Conservation (phyloP, 768 basidiomycete species). For the Neoboletus brunneissimus region DNA sequence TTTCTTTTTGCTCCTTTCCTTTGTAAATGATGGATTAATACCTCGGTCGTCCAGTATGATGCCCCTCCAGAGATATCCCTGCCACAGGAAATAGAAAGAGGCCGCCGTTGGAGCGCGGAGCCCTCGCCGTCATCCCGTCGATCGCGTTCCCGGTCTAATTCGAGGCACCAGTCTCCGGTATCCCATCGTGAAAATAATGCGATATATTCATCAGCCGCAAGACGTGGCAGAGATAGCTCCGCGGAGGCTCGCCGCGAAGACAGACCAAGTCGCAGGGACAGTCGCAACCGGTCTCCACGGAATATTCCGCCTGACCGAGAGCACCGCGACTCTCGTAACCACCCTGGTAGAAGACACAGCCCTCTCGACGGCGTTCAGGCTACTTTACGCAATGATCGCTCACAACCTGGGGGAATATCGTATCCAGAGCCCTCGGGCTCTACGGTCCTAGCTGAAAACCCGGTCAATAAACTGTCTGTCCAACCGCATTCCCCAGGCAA, state of each 20-base stretch:
- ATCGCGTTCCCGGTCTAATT: slow-evolving; percentile 28
- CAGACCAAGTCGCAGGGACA: not conserved
- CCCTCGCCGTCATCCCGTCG: slow-evolving; percentile 20
- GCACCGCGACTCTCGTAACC: not conserved
- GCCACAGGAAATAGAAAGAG: slow-evolving; percentile 25
- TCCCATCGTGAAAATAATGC: slow-evolving; percentile 8
- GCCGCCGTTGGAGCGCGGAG: slow-evolving; percentile 28
- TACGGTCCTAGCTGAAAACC: not conserved
- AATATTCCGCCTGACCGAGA: not conserved
- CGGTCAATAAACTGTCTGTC: not conserved
- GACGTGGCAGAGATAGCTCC: slow-evolving; percentile 2
- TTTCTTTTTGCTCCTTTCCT: no score
- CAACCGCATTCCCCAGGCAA: not conserved
- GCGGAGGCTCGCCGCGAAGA: slow-evolving; percentile 5
- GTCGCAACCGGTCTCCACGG: slow-evolving; percentile 3
- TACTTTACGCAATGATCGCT: not conserved
- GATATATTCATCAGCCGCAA: not conserved
- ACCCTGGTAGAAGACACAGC: not conserved
- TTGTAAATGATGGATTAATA: no score
- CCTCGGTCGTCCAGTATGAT: slow-evolving; percentile 58
- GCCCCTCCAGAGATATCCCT: slow-evolving; percentile 42
- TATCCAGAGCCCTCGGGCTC: not conserved
- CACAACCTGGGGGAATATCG: not conserved
- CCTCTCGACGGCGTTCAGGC: not conserved
- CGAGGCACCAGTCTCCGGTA: slow-evolving; percentile 24